Evolutionary conservation across 805 yeast genomes (phyloP).

Genomic region (Schwanniomyces occidentalis): DNA sequence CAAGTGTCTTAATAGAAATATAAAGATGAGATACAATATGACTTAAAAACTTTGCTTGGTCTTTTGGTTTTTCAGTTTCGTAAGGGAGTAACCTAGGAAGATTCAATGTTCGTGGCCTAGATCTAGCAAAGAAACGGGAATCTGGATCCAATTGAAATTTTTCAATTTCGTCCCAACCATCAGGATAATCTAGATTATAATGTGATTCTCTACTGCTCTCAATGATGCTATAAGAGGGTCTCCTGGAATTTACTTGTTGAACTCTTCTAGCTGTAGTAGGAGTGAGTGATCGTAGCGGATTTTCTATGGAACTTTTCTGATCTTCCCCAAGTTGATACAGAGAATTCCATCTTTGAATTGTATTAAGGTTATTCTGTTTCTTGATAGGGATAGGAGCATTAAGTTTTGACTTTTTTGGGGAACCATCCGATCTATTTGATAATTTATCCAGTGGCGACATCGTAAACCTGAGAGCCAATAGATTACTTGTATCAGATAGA

Average conservation of each 20-base stretch:
- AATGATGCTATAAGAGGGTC: slow-evolving; percentile 34
- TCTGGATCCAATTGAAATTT: slow-evolving; percentile 31
- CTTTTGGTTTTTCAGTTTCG: slow-evolving; percentile 62
- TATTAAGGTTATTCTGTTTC: not conserved
- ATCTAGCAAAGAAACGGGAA: slow-evolving; percentile 39
- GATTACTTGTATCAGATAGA: too few species aligned
- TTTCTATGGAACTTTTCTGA: not conserved
- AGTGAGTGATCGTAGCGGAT: slow-evolving; percentile 3
- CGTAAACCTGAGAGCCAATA: too few species aligned
- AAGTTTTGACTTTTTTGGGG: not conserved
- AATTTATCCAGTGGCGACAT: too few species aligned
- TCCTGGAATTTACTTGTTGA: slow-evolving; percentile 11
- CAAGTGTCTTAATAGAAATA: slow-evolving; percentile 72
- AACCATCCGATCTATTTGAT: too few species aligned
- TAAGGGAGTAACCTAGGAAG: slow-evolving; percentile 65
- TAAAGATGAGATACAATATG: slow-evolving; percentile 81
- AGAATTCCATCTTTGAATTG: slow-evolving; percentile 9
- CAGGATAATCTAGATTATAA: slow-evolving; percentile 56
- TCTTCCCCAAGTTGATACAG: slow-evolving; percentile 8
- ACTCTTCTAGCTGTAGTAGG: not conserved
- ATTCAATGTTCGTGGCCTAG: slow-evolving; percentile 41
- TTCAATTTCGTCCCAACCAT: slow-evolving; percentile 30
- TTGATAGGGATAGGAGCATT: slow-evolving; percentile 22
- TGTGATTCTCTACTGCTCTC: slow-evolving; percentile 29
- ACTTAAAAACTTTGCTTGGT: slow-evolving; percentile 70